These are phyloP conservation scores for Ceratocystis ficicola DNA, from an alignment of 2,329 filamentous ascomycete species.

Conservation along the genomic window DNA sequence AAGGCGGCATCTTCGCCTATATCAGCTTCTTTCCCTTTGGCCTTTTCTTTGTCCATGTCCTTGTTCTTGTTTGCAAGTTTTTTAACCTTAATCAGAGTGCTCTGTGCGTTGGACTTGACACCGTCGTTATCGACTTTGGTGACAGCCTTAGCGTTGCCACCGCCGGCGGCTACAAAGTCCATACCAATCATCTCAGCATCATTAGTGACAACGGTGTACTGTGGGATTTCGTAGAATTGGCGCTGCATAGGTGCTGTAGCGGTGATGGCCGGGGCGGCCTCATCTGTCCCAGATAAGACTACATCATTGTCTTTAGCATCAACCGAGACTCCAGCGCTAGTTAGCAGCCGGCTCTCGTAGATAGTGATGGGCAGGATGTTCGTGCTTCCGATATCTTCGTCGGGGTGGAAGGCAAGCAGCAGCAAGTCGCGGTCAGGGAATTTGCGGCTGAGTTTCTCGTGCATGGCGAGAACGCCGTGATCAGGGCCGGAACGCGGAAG, in stretches of 20 bases:
- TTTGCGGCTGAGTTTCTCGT: slow-evolving; percentile 59
- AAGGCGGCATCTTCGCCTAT: slow-evolving; percentile 24
- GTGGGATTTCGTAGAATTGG: slow-evolving; percentile 65
- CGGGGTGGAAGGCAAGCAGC: slow-evolving; percentile 73
- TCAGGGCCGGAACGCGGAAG: slow-evolving; percentile 61
- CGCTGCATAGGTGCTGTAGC: slow-evolving; percentile 45
- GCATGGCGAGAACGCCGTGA: slow-evolving; percentile 56
- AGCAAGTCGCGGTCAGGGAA: slow-evolving; percentile 82
- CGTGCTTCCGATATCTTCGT: slow-evolving; percentile 40
- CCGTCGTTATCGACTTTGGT: slow-evolving; percentile 27
- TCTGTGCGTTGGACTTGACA: slow-evolving; percentile 23
- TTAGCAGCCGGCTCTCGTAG: slow-evolving; percentile 53
- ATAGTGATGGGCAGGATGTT: slow-evolving; percentile 81
- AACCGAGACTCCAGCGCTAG: slow-evolving; percentile 36
- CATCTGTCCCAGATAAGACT: slow-evolving; percentile 35
- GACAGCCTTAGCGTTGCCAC: slow-evolving; percentile 62
- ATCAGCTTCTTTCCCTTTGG: slow-evolving; percentile 25
- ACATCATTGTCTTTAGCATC: slow-evolving; percentile 52
- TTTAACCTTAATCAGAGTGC: no score
- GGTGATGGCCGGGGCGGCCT: slow-evolving; percentile 39
- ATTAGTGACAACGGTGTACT: slow-evolving; percentile 77
- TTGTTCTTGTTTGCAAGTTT: slow-evolving; percentile 27
- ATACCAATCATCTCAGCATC: slow-evolving; percentile 98
- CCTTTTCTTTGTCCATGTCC: slow-evolving; percentile 24
- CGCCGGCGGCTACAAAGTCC: slow-evolving; percentile 78